Conservation (phyloP, 1,139 yeast genomes). For the Taphrina flavorubra region DNA sequence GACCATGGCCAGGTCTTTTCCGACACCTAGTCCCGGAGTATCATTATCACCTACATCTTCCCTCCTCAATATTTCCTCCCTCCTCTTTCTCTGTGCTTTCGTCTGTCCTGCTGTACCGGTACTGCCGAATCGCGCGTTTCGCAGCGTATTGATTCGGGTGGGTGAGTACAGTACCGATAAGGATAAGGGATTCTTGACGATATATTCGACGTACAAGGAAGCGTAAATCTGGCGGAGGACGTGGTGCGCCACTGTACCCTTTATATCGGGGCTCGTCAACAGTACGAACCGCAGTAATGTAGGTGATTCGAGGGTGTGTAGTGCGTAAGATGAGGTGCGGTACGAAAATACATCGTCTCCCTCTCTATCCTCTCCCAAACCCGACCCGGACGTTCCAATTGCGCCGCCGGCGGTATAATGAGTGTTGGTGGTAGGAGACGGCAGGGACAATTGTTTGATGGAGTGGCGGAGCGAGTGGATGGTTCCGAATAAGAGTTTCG, state of each 20-base stretch:
- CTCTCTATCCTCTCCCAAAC: background rate
- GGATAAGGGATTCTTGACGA: slow-evolving; percentile 62
- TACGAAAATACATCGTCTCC: slow-evolving; percentile 60
- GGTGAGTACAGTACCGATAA: background rate
- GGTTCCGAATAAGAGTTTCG: slow-evolving; percentile 83
- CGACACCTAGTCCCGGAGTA: background rate
- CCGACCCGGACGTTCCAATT: too few species aligned
- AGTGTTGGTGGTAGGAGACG: slow-evolving; percentile 41
- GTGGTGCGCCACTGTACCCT: slow-evolving; percentile 58
- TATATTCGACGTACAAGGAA: slow-evolving; percentile 67
- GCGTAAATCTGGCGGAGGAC: slow-evolving; percentile 72
- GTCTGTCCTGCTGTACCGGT: too few species aligned
- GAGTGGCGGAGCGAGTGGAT: slow-evolving; percentile 78
- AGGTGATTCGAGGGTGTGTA: slow-evolving; percentile 80
- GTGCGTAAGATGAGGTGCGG: slow-evolving; percentile 72
- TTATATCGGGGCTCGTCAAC: slow-evolving; percentile 70
- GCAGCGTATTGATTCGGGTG: background rate
- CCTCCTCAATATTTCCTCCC: slow-evolving; percentile 11
- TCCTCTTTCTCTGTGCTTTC: background rate
- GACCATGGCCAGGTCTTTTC: slow-evolving; percentile 15
- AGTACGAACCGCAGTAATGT: slow-evolving; percentile 77
- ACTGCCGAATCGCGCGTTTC: background rate
- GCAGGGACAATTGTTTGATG: slow-evolving; percentile 45
- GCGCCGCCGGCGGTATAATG: slow-evolving; percentile 55
- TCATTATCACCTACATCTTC: slow-evolving; percentile 2